Evolutionary conservation across 1,284 basidiomycete species (phyloP), one percentile per base, ranked within the genome.

Genomic region (Neonothopanus nambi): DNA sequence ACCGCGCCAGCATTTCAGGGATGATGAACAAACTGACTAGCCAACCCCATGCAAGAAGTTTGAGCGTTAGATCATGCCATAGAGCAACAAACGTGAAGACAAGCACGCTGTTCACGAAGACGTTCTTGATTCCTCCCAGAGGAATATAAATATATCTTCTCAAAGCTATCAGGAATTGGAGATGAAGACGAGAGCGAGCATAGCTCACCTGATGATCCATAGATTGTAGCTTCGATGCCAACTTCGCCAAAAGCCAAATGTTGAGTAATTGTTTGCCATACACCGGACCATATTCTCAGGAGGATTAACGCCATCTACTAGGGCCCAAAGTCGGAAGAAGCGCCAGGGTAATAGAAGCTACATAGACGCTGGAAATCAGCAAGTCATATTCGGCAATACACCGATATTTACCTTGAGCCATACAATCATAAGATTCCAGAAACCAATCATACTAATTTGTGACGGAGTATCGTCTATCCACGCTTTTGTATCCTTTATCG

Each of bases 201-300:
- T 17, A 18, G 18, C 70, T 28, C 68, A 93, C 87, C 95, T 79
- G 39, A 96, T 86, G 46, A 95, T 80, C 96, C 97, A 99, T 8
- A 98, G 80, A 66, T 99, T 99, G 73, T 95, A 99, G 62, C 89
- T 92, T 9, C 96, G 78, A 70, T 99, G 96, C 97, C 96, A 99
- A 56, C 86, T 87, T 57, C 95, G 74, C 96, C 96, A 99, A 70
- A 99, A 99, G 0, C 93, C 95, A 2, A 90, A 70, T 0, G 88
- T 85, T 1, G 95, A 98, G 66, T 98, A 98, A 70, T 98, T 99
- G 74, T 99, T 99, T n/a, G 87, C 91, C 84, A 98, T 91, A 67
- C 97, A 98, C 13, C 97, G 82, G 5, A 99, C 82, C 97, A 99
- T 98, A 68, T 99, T 99, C 70, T 99, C 97, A 0, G 95, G 97